Base-by-base conservation (phyloP, 495 filamentous ascomycete species). In the Penicillium paradoxum region DNA sequence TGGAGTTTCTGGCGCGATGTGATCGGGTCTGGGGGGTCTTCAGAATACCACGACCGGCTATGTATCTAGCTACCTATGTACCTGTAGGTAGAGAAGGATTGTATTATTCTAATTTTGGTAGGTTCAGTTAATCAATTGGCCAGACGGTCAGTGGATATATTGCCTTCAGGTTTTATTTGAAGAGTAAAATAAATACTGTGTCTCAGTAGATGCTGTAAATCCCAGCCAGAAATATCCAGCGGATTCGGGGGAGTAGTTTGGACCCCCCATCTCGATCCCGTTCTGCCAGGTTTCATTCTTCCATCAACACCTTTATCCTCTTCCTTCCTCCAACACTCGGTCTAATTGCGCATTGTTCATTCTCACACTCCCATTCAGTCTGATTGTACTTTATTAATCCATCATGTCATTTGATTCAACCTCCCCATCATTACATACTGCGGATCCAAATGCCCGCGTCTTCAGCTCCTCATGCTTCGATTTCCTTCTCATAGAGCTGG, bases 401-500 rank as follows among this genome's bases (percentile, higher is more conserved):
- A 66, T 53, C 50, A 91, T 91, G 89, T 89, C 89, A 47, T 89
- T 91, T 75, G 88, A 92, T 58, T 62, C 72, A 19, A 67, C 83
- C 57, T 84, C 85, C 3, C 83, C 30, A 33, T 83, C 39, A 37
- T 84, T 82, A 75, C 88, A 83, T 66, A 70, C 83, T 63, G 83
- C 83, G 34, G 91, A 96, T 68, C 87, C 89, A 2, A 79, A 78
- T 55, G 84, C 88, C 32, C 84, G 83, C 47, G 88, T 91, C 73
- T 74, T 96, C 44, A 84, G 78, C 68, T 81, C 86, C 30, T 89
- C 92, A 29, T 88, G 86, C 56, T 81, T 97, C 50, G 93, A 98
- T 64, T 84, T 98, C 54, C 83, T 98, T 13, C 79, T 98, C 54
- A 97, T 98, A 61, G 93, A 98, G 73, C 79, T 98, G 45, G 93